Base-by-base conservation (phyloP, 768 basidiomycete genomes). In the Coprinellus aureogranulatus region DNA sequence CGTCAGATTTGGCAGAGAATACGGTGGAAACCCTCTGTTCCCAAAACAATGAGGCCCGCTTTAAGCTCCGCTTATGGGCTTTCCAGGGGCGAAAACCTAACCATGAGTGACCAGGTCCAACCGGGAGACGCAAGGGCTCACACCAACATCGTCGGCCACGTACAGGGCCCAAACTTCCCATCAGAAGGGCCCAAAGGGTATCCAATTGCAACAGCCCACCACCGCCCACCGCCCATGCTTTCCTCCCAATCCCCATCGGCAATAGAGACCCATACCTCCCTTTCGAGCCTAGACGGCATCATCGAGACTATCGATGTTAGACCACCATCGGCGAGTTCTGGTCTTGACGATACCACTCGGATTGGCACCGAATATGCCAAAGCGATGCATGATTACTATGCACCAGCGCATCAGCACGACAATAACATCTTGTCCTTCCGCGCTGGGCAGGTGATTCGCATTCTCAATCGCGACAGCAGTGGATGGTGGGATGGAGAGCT, bases 401-500 rank as follows among this genome's bases (percentile, higher is more conserved):
- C 74, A 23, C 89, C 91, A 26, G 81, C 87, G 28, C 79, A 85
- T 34, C 81, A 83, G 57, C 86, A 81, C 64, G 82, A 86, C 9
- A n/a, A n/a, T n/a, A 92, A 89, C 9, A 96, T 93, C 71, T 83
- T 99, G 39, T 81, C 87, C 22, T 98, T 99, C 75, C 82, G 83
- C 42, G 89, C 92, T 0, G 95, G 96, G 3, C 90, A 98, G 67
- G 81, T 95, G 54, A 94, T 98, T 55, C 88, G 88, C 59, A 93
- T 98, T n/a, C 77, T 90, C 47, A 93, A 92, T 65, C 82, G 87
- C 61, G 93, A 98, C 73, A 59, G 78, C 2, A 91, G 88, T 64
- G 97, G 97, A 0, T 98, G 97, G 97, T 98, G 96, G 96, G 95
- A 99, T 67, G 97, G 97, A 10, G 94, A 98, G 72, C 70, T 96